Evolutionary conservation across 2,329 filamentous ascomycete genomes (phyloP).

Genomic region (Fusarium protoensiforme): DNA sequence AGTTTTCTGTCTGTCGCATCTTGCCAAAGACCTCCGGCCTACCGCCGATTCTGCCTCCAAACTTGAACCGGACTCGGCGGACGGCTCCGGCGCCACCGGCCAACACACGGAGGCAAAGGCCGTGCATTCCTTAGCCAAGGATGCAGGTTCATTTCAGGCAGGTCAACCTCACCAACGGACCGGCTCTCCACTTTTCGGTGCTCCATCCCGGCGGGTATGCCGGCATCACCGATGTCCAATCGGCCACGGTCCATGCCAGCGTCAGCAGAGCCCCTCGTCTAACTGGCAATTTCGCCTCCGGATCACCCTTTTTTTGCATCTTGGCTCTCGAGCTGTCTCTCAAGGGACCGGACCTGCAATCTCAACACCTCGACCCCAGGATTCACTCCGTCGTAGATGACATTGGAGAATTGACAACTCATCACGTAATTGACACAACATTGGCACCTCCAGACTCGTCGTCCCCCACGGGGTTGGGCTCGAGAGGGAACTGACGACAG

Average conservation of each 20-base stretch:
- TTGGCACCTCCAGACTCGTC: neutral
- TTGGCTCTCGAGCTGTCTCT: neutral
- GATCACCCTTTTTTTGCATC: neutral
- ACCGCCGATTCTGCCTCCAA: neutral
- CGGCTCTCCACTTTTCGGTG: neutral
- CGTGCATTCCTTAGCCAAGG: neutral
- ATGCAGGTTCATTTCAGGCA: neutral
- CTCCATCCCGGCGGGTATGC: slow-evolving; percentile 25
- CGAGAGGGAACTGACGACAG: neutral
- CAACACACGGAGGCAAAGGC: neutral
- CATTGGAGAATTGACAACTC: neutral
- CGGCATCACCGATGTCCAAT: slow-evolving; percentile 33
- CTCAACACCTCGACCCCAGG: neutral
- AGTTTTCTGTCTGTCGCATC: neutral
- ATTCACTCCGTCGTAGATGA: neutral
- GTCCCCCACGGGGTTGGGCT: slow-evolving; percentile 31
- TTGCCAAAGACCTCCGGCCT: neutral
- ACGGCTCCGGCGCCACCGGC: neutral
- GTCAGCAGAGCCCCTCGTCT: neutral
- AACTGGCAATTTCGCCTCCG: slow-evolving; percentile 8
- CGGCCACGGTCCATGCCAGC: neutral
- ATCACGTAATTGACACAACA: slow-evolving; percentile 28
- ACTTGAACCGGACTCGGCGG: neutral
- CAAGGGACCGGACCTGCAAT: slow-evolving; percentile 28
- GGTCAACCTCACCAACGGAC: slow-evolving; percentile 11